Base-by-base conservation (phyloP, 192 early-diverging fungal genomes). In the Mortierella alpina region DNA sequence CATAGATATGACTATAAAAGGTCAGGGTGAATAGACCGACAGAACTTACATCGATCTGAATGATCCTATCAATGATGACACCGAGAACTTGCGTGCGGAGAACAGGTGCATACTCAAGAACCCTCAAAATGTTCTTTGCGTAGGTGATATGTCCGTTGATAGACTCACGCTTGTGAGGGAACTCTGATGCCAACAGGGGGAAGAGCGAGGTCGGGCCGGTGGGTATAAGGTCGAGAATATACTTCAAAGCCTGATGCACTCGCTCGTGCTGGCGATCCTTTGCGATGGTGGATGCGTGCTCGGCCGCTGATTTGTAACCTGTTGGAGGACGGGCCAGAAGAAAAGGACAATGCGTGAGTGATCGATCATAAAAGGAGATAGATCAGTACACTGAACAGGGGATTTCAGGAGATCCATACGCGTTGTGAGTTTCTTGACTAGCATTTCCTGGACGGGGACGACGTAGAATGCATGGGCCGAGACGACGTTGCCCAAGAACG, bases 21-120 rank as follows among this genome's bases (percentile, higher is more conserved):
- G 45, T 2, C 20, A 49, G 47, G 9, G 17, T 80, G 7, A 12
- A 52, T 7, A 20, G 60, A 59, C 56, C 14, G 10, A 22, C 12
- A 5, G 22, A 39, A 23, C 86, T 75, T 88, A 94, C 97, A 77
- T 99, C 97, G 51, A 99, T 91, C 63, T 96, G 92, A 8, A 97
- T 88, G 7, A 95, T 85, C n/a, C 90, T 85, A 50, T 98, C 95
- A 23, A 99, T 82, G 3, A 94, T 85, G 18, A 98, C 82, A 20
- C 85, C 81, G 23, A 97, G 84, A 20, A 97, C 77, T 60, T 94
- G 89, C 53, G 87, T 83, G 41, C 92, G 83, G 23, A 98, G 75
- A 1, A 90, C 87, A 0, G 89, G 89, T 7, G 92, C 91, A 74
- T 99, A 99, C 10, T 93, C 90, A 0, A 93, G 60, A 11, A 96